Percentiles rank a stretch among this genome's conserved stretches.
phyloP scores from a whole-genome alignment of 495 filamentous ascomycete species.

The Penicillium manginii region DNA sequence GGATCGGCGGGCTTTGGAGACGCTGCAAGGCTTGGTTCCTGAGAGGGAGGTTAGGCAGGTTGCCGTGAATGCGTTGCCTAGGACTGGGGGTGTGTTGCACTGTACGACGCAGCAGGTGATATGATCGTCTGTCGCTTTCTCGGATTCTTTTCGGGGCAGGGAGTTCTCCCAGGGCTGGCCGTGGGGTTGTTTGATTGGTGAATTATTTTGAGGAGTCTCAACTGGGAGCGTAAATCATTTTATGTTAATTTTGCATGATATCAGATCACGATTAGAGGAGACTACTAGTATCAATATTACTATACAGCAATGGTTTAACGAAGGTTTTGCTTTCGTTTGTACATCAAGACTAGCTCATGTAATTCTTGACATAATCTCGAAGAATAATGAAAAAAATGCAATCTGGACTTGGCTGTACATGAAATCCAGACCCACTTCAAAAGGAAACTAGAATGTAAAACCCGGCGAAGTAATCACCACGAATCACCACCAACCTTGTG shows the following conservation, averaged over 20 bases:
- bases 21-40: slow-evolving; percentile 27
- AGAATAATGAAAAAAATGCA: slow-evolving; percentile 3
- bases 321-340: background rate
- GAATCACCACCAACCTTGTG: background rate
- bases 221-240: background rate
- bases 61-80: slow-evolving; percentile 31
- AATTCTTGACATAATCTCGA: background rate
- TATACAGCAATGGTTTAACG: background rate
- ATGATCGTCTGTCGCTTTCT: slow-evolving; percentile 9
- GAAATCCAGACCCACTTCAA: background rate
- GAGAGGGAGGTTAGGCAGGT: slow-evolving; percentile 32
- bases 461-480: background rate
- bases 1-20: slow-evolving; percentile 32
- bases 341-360: background rate
- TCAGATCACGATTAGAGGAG: too few species aligned
- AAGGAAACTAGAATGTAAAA: background rate
- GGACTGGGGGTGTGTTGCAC: slow-evolving; percentile 38
- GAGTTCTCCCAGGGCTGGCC: background rate
- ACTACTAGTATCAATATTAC: too few species aligned
- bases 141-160: too few species aligned
- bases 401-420: slow-evolving; percentile 1
- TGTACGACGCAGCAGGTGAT: slow-evolving; percentile 41
- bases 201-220: background rate
- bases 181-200: background rate
- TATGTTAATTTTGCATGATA: background rate